A percentile compares a stretch with the other conserved stretches of the same genome.
Conservation (phyloP, 1,284 basidiomycete genomes). For the Rhodotorula sp. region DNA sequence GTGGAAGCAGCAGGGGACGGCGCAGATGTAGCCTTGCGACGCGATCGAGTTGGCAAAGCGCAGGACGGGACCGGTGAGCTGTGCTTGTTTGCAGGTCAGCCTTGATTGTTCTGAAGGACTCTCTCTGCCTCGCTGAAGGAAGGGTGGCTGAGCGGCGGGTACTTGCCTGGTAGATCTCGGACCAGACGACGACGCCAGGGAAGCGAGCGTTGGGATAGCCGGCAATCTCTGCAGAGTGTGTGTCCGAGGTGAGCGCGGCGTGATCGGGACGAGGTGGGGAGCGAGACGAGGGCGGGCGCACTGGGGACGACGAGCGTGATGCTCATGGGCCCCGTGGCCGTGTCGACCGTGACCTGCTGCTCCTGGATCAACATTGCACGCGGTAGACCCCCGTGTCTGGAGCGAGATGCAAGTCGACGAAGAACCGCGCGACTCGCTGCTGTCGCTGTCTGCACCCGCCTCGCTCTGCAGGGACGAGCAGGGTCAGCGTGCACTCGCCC, state of each 20-base stretch:
- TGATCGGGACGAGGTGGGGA: not conserved
- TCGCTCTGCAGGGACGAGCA: no score
- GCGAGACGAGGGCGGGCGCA: slow-evolving; percentile 7
- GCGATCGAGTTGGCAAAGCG: slow-evolving; percentile 89
- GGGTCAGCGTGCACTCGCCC: not conserved
- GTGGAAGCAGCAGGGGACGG: slow-evolving; percentile 75
- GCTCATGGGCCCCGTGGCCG: slow-evolving; percentile 61
- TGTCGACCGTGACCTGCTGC: slow-evolving; percentile 13
- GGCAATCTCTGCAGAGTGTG: slow-evolving; percentile 53
- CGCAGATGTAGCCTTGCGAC: slow-evolving; percentile 75
- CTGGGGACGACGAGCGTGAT: slow-evolving; percentile 72
- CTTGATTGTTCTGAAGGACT: not conserved
- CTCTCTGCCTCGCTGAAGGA: slow-evolving; percentile 8
- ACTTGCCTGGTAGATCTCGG: slow-evolving; percentile 54
- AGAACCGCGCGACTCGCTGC: no score
- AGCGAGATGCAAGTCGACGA: no score
- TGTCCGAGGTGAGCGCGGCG: not conserved
- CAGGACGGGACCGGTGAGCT: slow-evolving; percentile 72
- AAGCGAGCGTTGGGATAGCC: slow-evolving; percentile 78
- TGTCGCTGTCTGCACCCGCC: not conserved
- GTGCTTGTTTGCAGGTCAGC: slow-evolving; percentile 13
- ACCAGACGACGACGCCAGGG: slow-evolving; percentile 54
- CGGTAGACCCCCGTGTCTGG: no score
- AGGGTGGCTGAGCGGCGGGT: slow-evolving; percentile 47
- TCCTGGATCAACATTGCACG: slow-evolving; percentile 28